These are phyloP conservation scores for Beta corolliflora DNA, from an alignment of 179 eudicot species.

Conservation along the genomic window DNA sequence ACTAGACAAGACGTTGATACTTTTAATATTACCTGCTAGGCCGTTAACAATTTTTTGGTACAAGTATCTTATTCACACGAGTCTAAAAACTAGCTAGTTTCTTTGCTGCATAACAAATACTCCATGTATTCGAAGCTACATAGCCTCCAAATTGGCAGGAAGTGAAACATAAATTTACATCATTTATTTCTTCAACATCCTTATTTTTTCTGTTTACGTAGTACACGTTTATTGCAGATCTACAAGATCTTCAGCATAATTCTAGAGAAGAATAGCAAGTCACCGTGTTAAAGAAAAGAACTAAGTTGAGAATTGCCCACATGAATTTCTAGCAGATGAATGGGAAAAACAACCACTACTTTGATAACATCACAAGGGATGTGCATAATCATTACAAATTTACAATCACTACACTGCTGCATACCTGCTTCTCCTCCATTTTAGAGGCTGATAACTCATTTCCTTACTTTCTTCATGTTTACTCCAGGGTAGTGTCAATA, in stretches of 20 bases:
- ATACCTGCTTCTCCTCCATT: slow-evolving; percentile 34
- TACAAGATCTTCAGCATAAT: not conserved
- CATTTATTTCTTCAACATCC: not conserved
- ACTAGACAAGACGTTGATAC: no score
- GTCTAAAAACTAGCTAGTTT: no score
- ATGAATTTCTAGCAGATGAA: not conserved
- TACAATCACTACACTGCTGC: slow-evolving; percentile 25
- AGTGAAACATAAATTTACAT: not conserved
- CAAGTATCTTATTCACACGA: no score
- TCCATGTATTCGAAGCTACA: no score
- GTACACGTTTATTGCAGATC: not conserved
- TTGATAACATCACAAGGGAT: not conserved
- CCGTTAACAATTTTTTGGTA: no score
- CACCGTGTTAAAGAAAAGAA: not conserved
- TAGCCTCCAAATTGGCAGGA: no score
- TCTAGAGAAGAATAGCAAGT: not conserved
- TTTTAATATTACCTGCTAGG: no score
- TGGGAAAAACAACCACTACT: not conserved
- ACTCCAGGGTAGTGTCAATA: slow-evolving; percentile 54
- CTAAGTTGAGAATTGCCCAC: not conserved
- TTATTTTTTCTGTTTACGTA: no score
- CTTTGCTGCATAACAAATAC: no score
- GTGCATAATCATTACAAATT: not conserved
- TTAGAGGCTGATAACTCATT: slow-evolving; percentile 25
- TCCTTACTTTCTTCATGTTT: slow-evolving; percentile 38